Evolutionary conservation across 2,329 filamentous ascomycete genomes (phyloP).

Genomic region (Fusarium pilosicola): DNA sequence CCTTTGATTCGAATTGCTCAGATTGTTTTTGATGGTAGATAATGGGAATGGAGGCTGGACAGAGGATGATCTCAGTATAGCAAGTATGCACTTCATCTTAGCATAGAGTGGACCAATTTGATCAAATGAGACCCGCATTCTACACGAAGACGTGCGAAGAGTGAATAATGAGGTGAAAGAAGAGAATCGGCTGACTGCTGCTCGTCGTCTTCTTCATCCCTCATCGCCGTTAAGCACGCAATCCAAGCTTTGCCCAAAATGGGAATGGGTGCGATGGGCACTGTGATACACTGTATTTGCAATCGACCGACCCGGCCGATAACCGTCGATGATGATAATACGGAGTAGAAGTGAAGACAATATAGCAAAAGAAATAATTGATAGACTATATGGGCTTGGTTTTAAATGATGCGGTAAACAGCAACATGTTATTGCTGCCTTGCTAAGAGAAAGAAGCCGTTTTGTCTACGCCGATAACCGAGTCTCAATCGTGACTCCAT

Average conservation of each 20-base stretch:
- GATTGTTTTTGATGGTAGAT: conserved; percentile 12
- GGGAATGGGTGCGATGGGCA: background rate
- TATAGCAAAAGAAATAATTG: background rate
- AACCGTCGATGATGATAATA: background rate
- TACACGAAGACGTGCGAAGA: conserved; percentile 12
- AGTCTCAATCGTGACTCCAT: background rate
- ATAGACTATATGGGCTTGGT: background rate
- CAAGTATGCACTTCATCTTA: conserved; percentile 19
- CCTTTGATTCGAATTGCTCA: conserved; percentile 5
- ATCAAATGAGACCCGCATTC: conserved; percentile 32
- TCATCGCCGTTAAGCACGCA: conserved; percentile 30
- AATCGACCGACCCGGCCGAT: conserved; percentile 33
- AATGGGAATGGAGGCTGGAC: background rate
- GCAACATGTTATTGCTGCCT: background rate
- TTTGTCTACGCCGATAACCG: conserved; percentile 25
- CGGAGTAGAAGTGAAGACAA: background rate
- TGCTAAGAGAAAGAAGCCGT: too few relatives aligned
- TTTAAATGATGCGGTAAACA: too few relatives aligned
- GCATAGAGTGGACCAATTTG: conserved; percentile 31
- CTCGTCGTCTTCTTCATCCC: conserved; percentile 17
- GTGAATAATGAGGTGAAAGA: conserved; percentile 33
- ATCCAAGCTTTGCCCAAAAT: conserved; percentile 27
- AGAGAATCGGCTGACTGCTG: conserved; percentile 11
- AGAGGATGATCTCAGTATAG: conserved; percentile 1
- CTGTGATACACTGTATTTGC: conserved; percentile 15